phyloP scores from a whole-genome alignment of 2,329 filamentous ascomycete species.

The Fusarium zealandicum region DNA sequence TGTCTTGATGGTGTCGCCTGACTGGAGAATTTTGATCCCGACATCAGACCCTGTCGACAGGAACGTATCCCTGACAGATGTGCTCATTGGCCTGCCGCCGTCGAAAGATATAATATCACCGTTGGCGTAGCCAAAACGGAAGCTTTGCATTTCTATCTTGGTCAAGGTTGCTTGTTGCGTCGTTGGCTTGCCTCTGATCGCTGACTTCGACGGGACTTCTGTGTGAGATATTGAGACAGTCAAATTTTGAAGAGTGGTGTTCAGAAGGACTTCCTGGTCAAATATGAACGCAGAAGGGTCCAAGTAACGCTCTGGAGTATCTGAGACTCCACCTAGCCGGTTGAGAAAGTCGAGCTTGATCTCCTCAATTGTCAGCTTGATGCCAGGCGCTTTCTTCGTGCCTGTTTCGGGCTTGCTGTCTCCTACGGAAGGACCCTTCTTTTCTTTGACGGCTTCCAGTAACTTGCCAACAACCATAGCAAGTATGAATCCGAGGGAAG shows the following conservation, averaged over 20 bases:
- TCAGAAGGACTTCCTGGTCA: slow-evolving; percentile 60
- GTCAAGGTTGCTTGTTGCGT: slow-evolving; percentile 43
- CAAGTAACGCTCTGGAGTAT: slow-evolving; percentile 56
- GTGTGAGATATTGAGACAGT: slow-evolving; percentile 40
- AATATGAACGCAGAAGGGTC: slow-evolving; percentile 51
- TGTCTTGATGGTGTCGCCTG: slow-evolving; percentile 56
- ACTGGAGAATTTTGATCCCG: slow-evolving; percentile 59
- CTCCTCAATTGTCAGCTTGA: slow-evolving; percentile 57
- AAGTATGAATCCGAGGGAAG: slow-evolving; percentile 63
- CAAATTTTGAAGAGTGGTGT: slow-evolving; percentile 56
- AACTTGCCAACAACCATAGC: slow-evolving; percentile 60
- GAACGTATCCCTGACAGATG: slow-evolving; percentile 66
- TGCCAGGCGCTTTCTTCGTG: slow-evolving; percentile 42
- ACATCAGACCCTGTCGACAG: slow-evolving; percentile 65
- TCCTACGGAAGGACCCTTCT: slow-evolving; percentile 12
- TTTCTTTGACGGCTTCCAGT: slow-evolving; percentile 52
- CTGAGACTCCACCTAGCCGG: slow-evolving; percentile 59
- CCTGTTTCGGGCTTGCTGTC: slow-evolving; percentile 18
- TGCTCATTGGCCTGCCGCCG: slow-evolving; percentile 61
- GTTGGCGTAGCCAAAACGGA: slow-evolving; percentile 68
- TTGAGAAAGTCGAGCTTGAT: slow-evolving; percentile 65
- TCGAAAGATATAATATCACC: slow-evolving; percentile 71
- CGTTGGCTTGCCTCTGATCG: slow-evolving; percentile 19
- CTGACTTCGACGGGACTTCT: slow-evolving; percentile 19
- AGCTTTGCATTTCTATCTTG: slow-evolving; percentile 60